Percentiles rank a stretch among this genome's conserved stretches.
Conservation (phyloP, 257 asterid genomes). For the Solanum okadae region DNA sequence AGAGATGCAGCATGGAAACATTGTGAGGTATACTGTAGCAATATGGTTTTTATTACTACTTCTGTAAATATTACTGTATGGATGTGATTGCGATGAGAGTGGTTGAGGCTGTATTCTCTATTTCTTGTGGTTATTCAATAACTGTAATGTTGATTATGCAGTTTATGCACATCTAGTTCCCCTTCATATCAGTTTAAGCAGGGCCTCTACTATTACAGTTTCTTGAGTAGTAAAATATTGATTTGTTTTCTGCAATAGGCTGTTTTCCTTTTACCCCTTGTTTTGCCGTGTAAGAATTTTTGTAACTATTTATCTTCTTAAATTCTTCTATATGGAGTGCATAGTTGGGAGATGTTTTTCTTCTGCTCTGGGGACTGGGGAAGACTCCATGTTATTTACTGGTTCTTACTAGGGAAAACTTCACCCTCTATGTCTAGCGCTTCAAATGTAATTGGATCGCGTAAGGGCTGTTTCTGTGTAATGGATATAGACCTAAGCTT, state of each 20-base stretch:
- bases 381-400: not conserved
- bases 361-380: not conserved
- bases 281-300: not conserved
- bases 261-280: not conserved
- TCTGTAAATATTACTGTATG: not conserved
- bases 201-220: not conserved
- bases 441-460: not conserved
- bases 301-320: not conserved
- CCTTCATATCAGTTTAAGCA: not conserved
- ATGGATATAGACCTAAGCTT: not conserved
- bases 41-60: not conserved
- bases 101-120: not conserved
- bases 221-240: not conserved
- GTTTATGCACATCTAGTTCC: not conserved
- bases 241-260: not conserved
- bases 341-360: not conserved
- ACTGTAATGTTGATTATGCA: not conserved
- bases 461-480: not conserved
- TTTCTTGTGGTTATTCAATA: not conserved
- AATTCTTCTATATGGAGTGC: not conserved
- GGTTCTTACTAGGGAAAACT: not conserved
- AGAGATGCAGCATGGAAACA: constrained; percentile 95
- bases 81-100: not conserved
- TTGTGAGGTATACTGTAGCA: constrained; percentile 47
- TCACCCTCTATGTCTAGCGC: not conserved